Base-by-base conservation (phyloP, 2,329 filamentous ascomycete genomes). In the Aureobasidium sp. region DNA sequence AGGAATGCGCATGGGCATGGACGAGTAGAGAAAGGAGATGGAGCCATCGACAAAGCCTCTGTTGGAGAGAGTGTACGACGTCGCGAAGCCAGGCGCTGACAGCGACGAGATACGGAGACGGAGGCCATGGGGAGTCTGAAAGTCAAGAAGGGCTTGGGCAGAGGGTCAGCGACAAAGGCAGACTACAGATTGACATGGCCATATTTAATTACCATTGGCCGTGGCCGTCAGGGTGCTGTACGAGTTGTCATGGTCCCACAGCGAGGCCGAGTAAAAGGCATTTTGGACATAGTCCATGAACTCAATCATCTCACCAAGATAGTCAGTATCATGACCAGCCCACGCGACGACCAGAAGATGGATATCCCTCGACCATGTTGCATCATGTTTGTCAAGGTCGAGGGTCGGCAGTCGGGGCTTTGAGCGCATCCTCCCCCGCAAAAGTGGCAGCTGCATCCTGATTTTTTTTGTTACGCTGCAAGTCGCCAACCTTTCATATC, bases 221-320 rank as follows among this genome's bases (percentile, higher is more conserved):
- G 91, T 95, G 63, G 88, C 86, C 68, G 91, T 96, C 70, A 97
- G 80, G 67, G 87, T 85, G 68, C 90, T 87, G 78, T 97, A 97
- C 64, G 90, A 94, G 76, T 96, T 96, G 79, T 97, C 91, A 71
- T 86, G 82, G 73, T 92, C 89, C 92, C 92, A 97, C 74, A 88
- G 84, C 49, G 91, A 92, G 62, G 89, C 87, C 73, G 89, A 83
- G 75, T 91, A 90, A 78, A 96, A 97, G 70, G 90, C 89, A 77
- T 88, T 84, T 77, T 96, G 91, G 79, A 97, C 88, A 80, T 95
- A 93, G 78, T 96, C 91, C 90, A 97, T 96, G 80, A 96, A 97
- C 78, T 92, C 88, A 79, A 94, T 87, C 92, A 97, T 97, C 17
- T 51, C 45, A 5, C 22, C 57, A 31, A 29, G 41, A 60, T 60